Evolutionary conservation across 768 basidiomycete genomes (phyloP).

Genomic region (Lentinula sp.): DNA sequence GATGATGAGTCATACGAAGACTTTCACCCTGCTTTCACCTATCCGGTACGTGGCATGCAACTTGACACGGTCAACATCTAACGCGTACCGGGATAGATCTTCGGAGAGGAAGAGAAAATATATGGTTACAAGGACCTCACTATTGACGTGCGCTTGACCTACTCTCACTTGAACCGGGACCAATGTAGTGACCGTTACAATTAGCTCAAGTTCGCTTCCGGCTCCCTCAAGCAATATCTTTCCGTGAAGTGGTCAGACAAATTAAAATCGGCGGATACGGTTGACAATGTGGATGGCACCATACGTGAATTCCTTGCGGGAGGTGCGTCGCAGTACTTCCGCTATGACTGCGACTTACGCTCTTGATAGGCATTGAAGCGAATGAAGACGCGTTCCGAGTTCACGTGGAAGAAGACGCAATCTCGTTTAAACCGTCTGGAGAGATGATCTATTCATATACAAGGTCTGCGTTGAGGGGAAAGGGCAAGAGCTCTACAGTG

Average conservation of each 20-base stretch:
- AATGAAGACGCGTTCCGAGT: conserved; percentile 61
- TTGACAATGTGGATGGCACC: conserved; percentile 83
- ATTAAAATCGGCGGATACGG: conserved; percentile 57
- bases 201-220: conserved; percentile 83
- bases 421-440: conserved; percentile 71
- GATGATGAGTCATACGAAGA: conserved; percentile 54
- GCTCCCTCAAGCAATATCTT: conserved; percentile 76
- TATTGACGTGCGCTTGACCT: conserved; percentile 60
- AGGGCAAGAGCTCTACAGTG: conserved; percentile 49
- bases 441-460: conserved; percentile 72
- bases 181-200: neutral
- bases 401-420: conserved; percentile 74
- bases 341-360: neutral
- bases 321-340: conserved; percentile 28
- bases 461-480: conserved; percentile 39
- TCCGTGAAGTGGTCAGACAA: conserved; percentile 61
- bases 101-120: conserved; percentile 93
- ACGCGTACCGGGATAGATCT: conserved; percentile 51
- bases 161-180: neutral
- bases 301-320: conserved; percentile 74
- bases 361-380: conserved; percentile 56
- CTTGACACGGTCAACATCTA: neutral
- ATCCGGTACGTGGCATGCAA: conserved; percentile 58
- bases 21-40: conserved; percentile 90
- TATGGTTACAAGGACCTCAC: conserved; percentile 86